A percentile compares a stretch with the other conserved stretches of the same genome.
Conservation (phyloP, 768 basidiomycete genomes). For the Leccinellum albellum region DNA sequence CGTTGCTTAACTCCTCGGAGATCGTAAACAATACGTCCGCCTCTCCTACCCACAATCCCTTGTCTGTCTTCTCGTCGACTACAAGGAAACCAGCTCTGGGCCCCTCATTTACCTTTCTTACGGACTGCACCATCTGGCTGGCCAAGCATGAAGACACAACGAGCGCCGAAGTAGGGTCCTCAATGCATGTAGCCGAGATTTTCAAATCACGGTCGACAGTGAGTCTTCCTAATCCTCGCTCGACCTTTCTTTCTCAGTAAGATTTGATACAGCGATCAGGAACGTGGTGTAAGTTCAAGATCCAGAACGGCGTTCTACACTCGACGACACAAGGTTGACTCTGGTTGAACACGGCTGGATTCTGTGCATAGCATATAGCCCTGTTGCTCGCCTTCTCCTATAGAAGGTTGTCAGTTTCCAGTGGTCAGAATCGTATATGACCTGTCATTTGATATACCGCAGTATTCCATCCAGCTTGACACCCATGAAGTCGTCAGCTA, state of each 20-base stretch:
- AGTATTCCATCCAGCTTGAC: neutral
- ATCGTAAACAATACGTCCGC: slow-evolving; percentile 57
- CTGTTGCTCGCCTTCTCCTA: neutral
- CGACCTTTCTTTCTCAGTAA: neutral
- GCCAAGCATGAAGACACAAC: slow-evolving; percentile 24
- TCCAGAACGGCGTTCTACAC: slow-evolving; percentile 30
- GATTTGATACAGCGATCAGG: slow-evolving; percentile 32
- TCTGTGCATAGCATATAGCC: neutral
- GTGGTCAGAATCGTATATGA: neutral
- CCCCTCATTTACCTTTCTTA: slow-evolving; percentile 68
- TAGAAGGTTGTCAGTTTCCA: neutral
- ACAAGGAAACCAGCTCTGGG: slow-evolving; percentile 69
- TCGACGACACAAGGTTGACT: slow-evolving; percentile 2
- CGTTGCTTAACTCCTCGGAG: slow-evolving; percentile 32
- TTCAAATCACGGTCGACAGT: slow-evolving; percentile 44
- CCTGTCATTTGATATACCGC: neutral
- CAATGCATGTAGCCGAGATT: slow-evolving; percentile 37
- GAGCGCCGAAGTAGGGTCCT: slow-evolving; percentile 16
- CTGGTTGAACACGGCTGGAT: neutral
- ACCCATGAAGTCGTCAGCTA: neutral
- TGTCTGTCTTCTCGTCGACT: slow-evolving; percentile 33
- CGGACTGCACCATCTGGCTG: slow-evolving; percentile 75
- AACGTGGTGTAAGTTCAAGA: slow-evolving; percentile 40
- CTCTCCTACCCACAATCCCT: slow-evolving; percentile 29
- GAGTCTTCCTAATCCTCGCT: neutral